phyloP scores from a whole-genome alignment of 768 basidiomycete species.

The Clavaria fumosa region DNA sequence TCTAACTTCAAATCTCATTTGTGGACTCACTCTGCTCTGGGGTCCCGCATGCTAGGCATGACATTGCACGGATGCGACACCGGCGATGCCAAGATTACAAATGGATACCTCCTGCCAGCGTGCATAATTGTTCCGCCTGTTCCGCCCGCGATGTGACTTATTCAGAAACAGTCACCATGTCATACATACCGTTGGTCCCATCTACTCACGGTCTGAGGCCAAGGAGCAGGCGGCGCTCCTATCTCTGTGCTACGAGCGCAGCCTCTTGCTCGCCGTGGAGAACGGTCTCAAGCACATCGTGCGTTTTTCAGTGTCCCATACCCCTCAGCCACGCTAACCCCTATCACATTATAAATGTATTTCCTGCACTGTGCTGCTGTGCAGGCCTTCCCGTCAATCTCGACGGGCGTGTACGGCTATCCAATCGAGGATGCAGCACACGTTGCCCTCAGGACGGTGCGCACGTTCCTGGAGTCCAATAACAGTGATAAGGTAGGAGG shows the following conservation, averaged over 20 bases:
- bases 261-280: constrained; percentile 45
- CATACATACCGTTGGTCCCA: constrained; percentile 73
- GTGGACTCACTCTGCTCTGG: neutral
- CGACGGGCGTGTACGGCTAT: constrained; percentile 68
- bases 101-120: constrained; percentile 65
- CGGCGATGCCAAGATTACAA: constrained; percentile 68
- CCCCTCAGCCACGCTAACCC: too few relatives aligned
- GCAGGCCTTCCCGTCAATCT: constrained; percentile 71
- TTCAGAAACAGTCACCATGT: constrained; percentile 36
- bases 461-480: constrained; percentile 41
- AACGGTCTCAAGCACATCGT: constrained; percentile 53
- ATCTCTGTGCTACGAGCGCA: constrained; percentile 50
- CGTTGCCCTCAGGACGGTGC: constrained; percentile 45
- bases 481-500: constrained; percentile 31
- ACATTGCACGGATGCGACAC: constrained; percentile 51
- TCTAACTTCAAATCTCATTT: neutral
- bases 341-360: too few relatives aligned
- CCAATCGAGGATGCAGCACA: constrained; percentile 59
- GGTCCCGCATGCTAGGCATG: constrained; percentile 29
- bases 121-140: constrained; percentile 22
- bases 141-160: neutral
- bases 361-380: neutral
- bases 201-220: constrained; percentile 31
- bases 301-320: too few relatives aligned
- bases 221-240: constrained; percentile 37